Base-by-base conservation (phyloP, 257 asterid species). In the Datura wrightii region DNA sequence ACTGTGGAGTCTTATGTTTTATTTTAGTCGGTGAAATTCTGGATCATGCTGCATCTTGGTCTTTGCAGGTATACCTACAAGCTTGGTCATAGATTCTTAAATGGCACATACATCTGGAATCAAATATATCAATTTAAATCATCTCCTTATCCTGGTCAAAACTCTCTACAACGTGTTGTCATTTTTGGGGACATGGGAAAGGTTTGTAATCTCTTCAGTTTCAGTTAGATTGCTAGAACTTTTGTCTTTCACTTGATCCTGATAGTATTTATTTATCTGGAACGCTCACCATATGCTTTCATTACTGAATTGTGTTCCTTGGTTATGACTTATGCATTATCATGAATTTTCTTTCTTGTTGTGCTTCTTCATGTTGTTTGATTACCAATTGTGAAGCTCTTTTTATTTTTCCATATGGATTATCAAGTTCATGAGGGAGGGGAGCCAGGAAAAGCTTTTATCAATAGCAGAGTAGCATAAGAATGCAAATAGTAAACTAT, bases 131-230 rank as follows among this genome's bases (percentile, higher is more conserved):
- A 90, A 82, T 97, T 97, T 90, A 92, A 87, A 90, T 89, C 99
- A 71, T 94, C 99, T 86, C 99, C 99, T 10, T 95, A 91, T 88
- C 99, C 99, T 10, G 99, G 98, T 71, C 97, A 97, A 89, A 91
- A 89, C 88, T 95, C 98, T 62, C 50, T 97, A 7, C 99, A 97
- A 76, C 92, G 92, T 58, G 92, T 92, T 36, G 90, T 97, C 87
- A 90, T 97, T 86, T 97, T 97, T 10, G 98, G 99, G 10, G 99
- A 97, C 89, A 91, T 97, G 98, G 99, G 99, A 87, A 97, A 97
- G 99, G 98, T 94, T 82, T 41, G 84, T 55, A 56, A 48, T 81
- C 56, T 74, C 60, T 48, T 74, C 59, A 48, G 44, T 24, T 50
- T 74, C 59, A 74, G 42, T 48, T 48, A 48, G 24, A 48, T 74